Conservation (phyloP, 73 alveolate genomes). For the Breviolum minutum region DNA sequence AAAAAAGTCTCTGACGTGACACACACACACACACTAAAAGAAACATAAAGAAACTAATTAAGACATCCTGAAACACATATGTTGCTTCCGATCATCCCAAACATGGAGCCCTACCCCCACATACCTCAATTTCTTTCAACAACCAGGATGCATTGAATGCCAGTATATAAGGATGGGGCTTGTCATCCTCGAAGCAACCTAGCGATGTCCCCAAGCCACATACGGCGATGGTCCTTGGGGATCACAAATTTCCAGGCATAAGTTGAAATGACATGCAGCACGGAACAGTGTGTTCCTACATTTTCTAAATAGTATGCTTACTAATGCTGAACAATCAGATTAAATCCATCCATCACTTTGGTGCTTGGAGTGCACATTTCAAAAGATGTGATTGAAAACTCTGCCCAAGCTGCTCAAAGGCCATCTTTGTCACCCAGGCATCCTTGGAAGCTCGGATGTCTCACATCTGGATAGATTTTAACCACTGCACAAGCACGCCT, state of each 20-base stretch:
- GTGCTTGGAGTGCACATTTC: background rate
- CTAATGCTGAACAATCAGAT: too few species aligned
- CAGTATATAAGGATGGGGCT: conserved; percentile 42
- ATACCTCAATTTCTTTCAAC: background rate
- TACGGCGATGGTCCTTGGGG: conserved; percentile 55
- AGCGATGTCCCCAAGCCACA: conserved; percentile 76
- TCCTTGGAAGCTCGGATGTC: conserved; percentile 7
- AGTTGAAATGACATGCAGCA: background rate
- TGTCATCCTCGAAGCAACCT: conserved; percentile 46
- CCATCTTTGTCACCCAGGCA: conserved; percentile 91
- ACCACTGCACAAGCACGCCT: background rate
- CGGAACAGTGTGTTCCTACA: background rate
- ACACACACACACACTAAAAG: too few species aligned
- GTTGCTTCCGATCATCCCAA: background rate
- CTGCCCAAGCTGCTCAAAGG: conserved; percentile 36
- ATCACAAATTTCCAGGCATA: background rate
- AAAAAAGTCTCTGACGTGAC: too few species aligned
- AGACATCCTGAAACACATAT: background rate
- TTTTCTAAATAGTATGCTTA: too few species aligned
- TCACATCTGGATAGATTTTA: background rate
- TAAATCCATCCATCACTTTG: too few species aligned
- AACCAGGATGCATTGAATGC: background rate
- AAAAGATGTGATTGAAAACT: background rate
- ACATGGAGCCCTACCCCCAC: background rate
- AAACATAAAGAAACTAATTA: too few species aligned